Percentiles rank a stretch among this genome's conserved stretches.
Evolutionary conservation across 257 asterid species (phyloP).

Genomic region (Nicotiana paniculata): DNA sequence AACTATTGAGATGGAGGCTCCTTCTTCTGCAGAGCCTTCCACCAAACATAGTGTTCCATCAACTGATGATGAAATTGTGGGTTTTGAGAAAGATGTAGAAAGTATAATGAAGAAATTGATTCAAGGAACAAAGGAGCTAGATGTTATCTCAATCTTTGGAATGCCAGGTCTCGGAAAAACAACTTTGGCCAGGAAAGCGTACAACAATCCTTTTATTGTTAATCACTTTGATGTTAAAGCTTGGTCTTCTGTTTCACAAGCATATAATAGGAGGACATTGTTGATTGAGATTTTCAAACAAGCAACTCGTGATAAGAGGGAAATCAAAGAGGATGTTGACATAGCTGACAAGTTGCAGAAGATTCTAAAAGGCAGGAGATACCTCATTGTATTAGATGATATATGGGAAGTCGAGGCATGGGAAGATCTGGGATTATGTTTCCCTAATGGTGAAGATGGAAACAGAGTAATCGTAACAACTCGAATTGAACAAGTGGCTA

Average conservation of each 20-base stretch:
- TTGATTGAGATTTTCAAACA: background rate
- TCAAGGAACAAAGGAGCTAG: background rate
- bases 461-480: background rate
- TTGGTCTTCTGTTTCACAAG: background rate
- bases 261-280: background rate
- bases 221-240: background rate
- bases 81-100: background rate
- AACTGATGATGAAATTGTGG: background rate
- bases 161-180: background rate
- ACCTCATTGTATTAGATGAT: background rate
- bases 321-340: background rate
- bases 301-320: fast-evolving
- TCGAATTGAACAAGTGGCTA: background rate
- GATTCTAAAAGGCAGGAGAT: background rate
- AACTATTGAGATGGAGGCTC: background rate
- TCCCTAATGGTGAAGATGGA: background rate
- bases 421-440: background rate
- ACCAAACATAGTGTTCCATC: background rate
- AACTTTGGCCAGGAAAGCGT: background rate
- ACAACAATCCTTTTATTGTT: background rate
- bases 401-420: background rate
- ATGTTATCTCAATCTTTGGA: background rate
- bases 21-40: background rate
- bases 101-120: background rate
- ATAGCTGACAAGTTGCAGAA: background rate